Percentiles rank a stretch among this genome's conserved stretches.
Conservation (phyloP, 345 rosid genomes). For the Gossypium mustelinum region DNA sequence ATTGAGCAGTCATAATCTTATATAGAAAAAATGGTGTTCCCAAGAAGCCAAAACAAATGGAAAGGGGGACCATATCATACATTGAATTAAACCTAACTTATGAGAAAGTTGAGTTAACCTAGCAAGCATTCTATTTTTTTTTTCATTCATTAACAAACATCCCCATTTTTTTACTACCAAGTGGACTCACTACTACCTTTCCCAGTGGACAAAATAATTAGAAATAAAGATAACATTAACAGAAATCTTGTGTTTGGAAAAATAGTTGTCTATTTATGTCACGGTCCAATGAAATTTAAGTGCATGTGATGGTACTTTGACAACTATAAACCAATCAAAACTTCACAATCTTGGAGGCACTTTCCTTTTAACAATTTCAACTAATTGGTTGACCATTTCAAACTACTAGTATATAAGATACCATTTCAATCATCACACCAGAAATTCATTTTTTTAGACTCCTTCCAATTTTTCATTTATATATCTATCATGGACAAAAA, state of each 20-base stretch:
- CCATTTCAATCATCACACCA: no score
- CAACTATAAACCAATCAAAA: background rate
- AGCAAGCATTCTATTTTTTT: background rate
- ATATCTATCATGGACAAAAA: no score
- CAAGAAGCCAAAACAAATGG: background rate
- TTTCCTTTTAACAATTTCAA: background rate
- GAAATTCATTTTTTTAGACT: no score
- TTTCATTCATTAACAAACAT: background rate
- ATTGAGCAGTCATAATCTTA: no score
- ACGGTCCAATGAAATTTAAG: background rate
- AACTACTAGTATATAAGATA: no score
- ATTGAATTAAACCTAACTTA: background rate
- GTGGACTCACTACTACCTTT: background rate
- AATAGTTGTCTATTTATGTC: background rate
- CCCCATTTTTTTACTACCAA: background rate
- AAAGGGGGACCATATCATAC: background rate
- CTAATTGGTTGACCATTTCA: no score
- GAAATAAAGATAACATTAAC: no score
- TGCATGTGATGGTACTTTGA: slow-evolving; percentile 1
- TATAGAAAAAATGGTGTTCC: background rate
- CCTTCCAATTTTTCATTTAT: no score
- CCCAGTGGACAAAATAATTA: background rate
- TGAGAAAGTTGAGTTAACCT: background rate
- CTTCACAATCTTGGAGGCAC: background rate
- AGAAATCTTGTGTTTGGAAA: background rate